These are phyloP conservation scores for Glarea lozoyensis DNA, from an alignment of 495 filamentous ascomycete genomes.

Conservation along the genomic window DNA sequence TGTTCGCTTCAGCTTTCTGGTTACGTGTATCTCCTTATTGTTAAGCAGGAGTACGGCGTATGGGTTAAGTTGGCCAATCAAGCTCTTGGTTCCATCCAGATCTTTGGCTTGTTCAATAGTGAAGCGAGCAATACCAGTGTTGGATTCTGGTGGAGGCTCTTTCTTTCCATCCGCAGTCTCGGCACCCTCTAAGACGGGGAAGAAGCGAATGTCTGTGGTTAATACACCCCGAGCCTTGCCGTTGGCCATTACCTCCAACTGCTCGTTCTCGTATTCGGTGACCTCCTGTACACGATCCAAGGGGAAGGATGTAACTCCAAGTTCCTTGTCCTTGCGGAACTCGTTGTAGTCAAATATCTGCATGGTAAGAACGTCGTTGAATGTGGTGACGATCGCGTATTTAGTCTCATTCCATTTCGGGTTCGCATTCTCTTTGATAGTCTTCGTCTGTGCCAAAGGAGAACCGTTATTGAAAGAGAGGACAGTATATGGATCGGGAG, in stretches of 20 bases:
- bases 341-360: slow-evolving; percentile 91
- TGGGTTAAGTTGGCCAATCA: slow-evolving; percentile 82
- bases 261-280: slow-evolving; percentile 70
- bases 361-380: slow-evolving; percentile 76
- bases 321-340: slow-evolving; percentile 89
- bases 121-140: slow-evolving; percentile 87
- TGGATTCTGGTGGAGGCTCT: slow-evolving; percentile 76
- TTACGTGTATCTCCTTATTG: slow-evolving; percentile 74
- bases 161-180: slow-evolving; percentile 66
- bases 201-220: slow-evolving; percentile 81
- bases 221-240: slow-evolving; percentile 76
- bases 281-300: slow-evolving; percentile 73
- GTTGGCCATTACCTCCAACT: slow-evolving; percentile 74
- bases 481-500: slow-evolving; percentile 83
- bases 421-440: slow-evolving; percentile 70
- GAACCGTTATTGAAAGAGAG: slow-evolving; percentile 78
- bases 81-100: slow-evolving; percentile 78
- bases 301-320: slow-evolving; percentile 76
- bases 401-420: slow-evolving; percentile 95
- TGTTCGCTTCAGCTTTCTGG: slow-evolving; percentile 85
- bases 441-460: slow-evolving; percentile 82
- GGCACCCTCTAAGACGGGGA: slow-evolving; percentile 73
- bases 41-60: slow-evolving; percentile 86
- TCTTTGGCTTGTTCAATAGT: slow-evolving; percentile 95
- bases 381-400: slow-evolving; percentile 85